Percentiles rank a stretch among this genome's conserved stretches.
Conservation (phyloP, 139 green algal species). For the Bryopsis sp. region DNA sequence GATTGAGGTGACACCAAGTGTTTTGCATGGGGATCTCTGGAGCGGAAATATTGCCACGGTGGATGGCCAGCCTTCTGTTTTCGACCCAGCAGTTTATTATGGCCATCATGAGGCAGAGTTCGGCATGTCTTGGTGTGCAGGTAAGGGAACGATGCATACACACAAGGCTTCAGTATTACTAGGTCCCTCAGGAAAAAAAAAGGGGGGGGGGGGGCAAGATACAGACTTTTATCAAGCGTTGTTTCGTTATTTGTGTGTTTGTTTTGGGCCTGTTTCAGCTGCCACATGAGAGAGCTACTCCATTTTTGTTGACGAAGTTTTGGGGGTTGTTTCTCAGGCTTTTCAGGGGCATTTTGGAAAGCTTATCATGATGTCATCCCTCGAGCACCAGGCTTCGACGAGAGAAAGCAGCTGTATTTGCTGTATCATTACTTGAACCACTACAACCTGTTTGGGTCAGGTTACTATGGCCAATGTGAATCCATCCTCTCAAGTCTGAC, state of each 20-base stretch:
- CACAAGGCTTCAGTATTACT: neutral
- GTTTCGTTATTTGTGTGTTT: too few relatives aligned
- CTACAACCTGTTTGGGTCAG: slow-evolving; percentile 75
- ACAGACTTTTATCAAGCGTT: neutral
- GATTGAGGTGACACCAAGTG: slow-evolving; percentile 50
- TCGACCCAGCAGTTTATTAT: slow-evolving; percentile 74
- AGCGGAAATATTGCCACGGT: slow-evolving; percentile 82
- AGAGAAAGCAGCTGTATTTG: slow-evolving; percentile 66
- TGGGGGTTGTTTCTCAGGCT: slow-evolving; percentile 57
- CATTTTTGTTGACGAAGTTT: neutral
- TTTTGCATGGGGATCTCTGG: slow-evolving; percentile 96
- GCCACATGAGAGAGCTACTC: neutral
- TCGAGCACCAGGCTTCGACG: slow-evolving; percentile 43
- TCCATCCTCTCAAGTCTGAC: slow-evolving; percentile 38
- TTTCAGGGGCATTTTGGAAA: slow-evolving; percentile 45
- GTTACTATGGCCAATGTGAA: slow-evolving; percentile 45
- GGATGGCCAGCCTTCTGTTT: slow-evolving; percentile 61
- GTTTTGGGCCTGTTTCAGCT: too few relatives aligned
- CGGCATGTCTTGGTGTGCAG: slow-evolving; percentile 89
- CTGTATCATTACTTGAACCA: slow-evolving; percentile 95
- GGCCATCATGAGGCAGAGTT: slow-evolving; percentile 93
- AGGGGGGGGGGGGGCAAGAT: too few relatives aligned
- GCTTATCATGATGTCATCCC: slow-evolving; percentile 64
- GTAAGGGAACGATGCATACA: slow-evolving; percentile 21
- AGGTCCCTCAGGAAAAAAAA: neutral